Evolutionary conservation across 2,329 filamentous ascomycete species (phyloP).

Genomic region (Ceratocystis lukuohia): DNA sequence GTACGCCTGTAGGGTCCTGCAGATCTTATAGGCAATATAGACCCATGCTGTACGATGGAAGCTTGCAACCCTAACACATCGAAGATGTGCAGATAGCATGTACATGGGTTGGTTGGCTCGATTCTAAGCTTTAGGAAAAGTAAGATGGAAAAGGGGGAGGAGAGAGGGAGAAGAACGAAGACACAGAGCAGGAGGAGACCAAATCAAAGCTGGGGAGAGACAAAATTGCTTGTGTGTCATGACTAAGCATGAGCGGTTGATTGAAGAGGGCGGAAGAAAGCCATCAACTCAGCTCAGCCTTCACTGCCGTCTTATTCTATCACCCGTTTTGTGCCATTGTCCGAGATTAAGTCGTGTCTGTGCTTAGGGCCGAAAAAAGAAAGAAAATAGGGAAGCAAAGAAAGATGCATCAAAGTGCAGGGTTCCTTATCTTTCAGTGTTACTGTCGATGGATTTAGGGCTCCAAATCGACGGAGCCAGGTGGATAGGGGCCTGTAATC

Average conservation of each 20-base stretch:
- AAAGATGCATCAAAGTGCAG: neutral
- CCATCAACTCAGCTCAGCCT: neutral
- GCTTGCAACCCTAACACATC: neutral
- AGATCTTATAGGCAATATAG: conserved; percentile 3
- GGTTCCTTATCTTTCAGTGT: neutral
- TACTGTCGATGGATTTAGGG: neutral
- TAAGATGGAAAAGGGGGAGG: neutral
- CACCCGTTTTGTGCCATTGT: conserved; percentile 15
- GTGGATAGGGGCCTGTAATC: neutral
- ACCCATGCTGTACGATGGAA: neutral
- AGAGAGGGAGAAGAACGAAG: neutral
- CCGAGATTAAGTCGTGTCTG: conserved; percentile 18
- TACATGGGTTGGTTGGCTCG: neutral
- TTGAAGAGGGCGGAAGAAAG: neutral
- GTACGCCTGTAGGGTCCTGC: neutral
- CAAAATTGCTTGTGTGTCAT: no score
- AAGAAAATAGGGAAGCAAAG: neutral
- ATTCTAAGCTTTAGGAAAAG: neutral
- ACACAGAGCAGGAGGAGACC: neutral
- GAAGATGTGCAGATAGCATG: neutral
- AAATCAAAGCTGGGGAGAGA: neutral
- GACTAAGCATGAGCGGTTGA: neutral
- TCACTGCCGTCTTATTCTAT: neutral
- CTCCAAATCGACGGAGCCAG: neutral
- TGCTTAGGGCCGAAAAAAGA: neutral